These are phyloP conservation scores for Sporopachydermia lactativora DNA, from an alignment of 805 yeast species.

Conservation along the genomic window DNA sequence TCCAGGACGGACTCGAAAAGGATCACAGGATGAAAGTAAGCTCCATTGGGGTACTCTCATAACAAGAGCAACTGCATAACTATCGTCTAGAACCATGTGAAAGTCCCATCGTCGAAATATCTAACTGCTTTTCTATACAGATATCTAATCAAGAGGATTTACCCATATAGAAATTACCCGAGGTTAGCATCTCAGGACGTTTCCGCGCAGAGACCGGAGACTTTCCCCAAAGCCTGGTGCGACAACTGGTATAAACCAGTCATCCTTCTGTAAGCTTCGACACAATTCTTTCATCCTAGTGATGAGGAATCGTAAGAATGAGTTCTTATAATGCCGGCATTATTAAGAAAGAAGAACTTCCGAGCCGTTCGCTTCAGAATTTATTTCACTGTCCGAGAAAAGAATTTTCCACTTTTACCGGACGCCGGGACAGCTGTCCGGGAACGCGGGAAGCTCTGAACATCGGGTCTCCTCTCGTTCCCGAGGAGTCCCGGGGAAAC, in stretches of 20 bases:
- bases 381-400: too few species aligned
- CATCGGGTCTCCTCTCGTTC: too few species aligned
- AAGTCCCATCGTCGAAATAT: background rate
- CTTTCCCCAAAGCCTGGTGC: conserved; percentile 1
- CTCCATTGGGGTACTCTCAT: background rate
- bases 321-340: too few species aligned
- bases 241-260: background rate
- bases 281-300: background rate
- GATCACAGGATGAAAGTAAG: conserved; percentile 1
- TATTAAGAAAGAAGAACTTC: too few species aligned
- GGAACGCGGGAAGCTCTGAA: too few species aligned
- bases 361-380: too few species aligned
- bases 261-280: background rate
- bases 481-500: too few species aligned
- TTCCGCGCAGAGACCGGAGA: background rate
- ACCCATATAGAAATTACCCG: background rate
- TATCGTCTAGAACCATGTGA: background rate
- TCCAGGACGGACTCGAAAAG: background rate
- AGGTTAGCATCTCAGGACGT: conserved; percentile 1
- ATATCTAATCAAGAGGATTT: background rate
- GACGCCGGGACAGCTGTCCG: too few species aligned
- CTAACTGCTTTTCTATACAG: background rate
- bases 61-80: background rate
- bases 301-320: background rate
- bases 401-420: too few species aligned